These are phyloP conservation scores for Melampsora larici-populina DNA, from an alignment of 1,284 basidiomycete genomes.

Conservation along the genomic window DNA sequence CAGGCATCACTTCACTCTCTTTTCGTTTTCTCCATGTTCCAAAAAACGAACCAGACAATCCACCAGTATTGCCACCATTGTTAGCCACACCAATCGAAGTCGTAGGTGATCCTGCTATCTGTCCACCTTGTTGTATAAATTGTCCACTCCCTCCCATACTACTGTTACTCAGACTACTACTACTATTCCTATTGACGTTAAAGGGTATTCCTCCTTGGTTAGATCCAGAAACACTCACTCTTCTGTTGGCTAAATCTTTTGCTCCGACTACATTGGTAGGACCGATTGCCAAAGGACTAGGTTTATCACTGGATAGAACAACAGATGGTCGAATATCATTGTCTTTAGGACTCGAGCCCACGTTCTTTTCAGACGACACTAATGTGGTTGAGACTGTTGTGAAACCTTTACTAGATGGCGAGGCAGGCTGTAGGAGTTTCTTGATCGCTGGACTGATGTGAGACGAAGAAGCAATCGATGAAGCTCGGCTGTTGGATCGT, in stretches of 20 bases:
- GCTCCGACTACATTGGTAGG: background rate
- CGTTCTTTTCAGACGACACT: slow-evolving; percentile 20
- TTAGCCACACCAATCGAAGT: background rate
- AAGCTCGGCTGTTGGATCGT: slow-evolving; percentile 17
- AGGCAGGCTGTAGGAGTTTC: slow-evolving; percentile 10
- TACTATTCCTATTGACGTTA: background rate
- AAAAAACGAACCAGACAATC: slow-evolving; percentile 24
- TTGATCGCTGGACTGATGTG: slow-evolving; percentile 33
- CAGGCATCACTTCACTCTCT: background rate
- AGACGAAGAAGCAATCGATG: slow-evolving; percentile 20
- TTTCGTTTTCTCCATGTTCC: slow-evolving; percentile 27
- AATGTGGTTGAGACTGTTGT: slow-evolving; percentile 36
- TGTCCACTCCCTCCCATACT: slow-evolving; percentile 10
- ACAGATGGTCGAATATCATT: background rate
- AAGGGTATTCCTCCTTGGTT: background rate
- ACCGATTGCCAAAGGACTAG: background rate
- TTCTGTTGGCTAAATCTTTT: slow-evolving; percentile 14
- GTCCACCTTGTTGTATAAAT: background rate
- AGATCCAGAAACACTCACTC: slow-evolving; percentile 24
- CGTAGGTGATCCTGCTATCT: background rate
- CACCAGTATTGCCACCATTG: background rate
- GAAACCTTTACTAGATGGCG: slow-evolving; percentile 20
- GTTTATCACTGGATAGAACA: too few species aligned
- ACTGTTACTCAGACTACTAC: slow-evolving; percentile 18
- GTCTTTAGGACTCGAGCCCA: background rate